Conservation (phyloP, 768 basidiomycete genomes). For the Tubosaeta sp. region DNA sequence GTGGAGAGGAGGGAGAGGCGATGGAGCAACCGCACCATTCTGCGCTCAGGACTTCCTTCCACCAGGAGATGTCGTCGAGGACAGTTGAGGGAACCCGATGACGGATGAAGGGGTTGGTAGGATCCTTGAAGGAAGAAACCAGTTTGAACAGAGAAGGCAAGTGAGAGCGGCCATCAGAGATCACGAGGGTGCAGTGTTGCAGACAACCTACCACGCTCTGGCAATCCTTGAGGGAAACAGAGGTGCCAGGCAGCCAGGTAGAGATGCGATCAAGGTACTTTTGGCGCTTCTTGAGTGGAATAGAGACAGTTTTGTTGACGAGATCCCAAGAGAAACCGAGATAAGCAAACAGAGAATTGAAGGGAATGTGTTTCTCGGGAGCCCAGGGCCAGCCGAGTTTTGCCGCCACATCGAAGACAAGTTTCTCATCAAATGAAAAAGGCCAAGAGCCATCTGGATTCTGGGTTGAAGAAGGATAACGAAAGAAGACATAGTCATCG, state of each 20-base stretch:
- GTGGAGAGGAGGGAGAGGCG: neutral
- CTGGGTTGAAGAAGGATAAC: neutral
- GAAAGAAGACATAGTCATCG: constrained; percentile 26
- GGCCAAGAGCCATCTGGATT: neutral
- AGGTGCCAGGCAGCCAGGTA: neutral
- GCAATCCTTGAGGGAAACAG: neutral
- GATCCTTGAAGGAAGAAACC: neutral
- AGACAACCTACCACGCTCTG: neutral
- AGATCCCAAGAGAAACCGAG: neutral
- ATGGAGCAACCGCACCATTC: neutral
- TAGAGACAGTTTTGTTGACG: neutral
- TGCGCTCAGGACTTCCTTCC: neutral
- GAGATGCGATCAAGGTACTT: neutral
- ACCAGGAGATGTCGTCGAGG: neutral
- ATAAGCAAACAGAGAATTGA: neutral
- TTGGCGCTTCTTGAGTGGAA: neutral
- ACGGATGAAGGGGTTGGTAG: neutral
- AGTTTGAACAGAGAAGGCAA: neutral
- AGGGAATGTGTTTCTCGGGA: neutral
- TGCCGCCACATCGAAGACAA: neutral
- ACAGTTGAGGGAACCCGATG: neutral
- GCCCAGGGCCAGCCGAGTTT: neutral
- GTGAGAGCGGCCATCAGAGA: neutral
- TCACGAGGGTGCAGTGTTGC: neutral
- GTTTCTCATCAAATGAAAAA: neutral